A percentile compares a stretch with the other conserved stretches of the same genome.
These are phyloP conservation scores for Calendula officinalis DNA, from an alignment of 129 eudicot genomes.

Conservation along the genomic window DNA sequence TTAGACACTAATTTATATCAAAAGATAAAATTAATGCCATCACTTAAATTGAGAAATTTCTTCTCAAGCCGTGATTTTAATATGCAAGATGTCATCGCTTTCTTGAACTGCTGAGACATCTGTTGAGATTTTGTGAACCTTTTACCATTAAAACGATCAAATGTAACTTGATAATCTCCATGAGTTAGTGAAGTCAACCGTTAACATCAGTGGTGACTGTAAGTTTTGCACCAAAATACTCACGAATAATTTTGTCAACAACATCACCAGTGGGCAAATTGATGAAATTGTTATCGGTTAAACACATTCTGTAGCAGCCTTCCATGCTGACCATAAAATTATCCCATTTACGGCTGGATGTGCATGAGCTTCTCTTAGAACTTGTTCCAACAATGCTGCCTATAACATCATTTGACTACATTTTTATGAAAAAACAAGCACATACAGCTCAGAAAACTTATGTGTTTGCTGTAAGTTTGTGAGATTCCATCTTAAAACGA, in stretches of 20 bases:
- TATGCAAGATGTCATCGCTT: slow-evolving; percentile 4
- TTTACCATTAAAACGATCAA: background rate
- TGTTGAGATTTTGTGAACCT: background rate
- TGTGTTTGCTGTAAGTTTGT: no score
- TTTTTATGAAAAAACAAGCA: background rate
- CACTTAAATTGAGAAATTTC: background rate
- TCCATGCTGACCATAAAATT: slow-evolving; percentile 54
- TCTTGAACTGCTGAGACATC: slow-evolving; percentile 12
- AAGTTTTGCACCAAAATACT: slow-evolving; percentile 2
- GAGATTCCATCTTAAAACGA: no score
- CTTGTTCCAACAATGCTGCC: slow-evolving; percentile 42
- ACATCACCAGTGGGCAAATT: slow-evolving; percentile 53
- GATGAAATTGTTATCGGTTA: slow-evolving; percentile 49
- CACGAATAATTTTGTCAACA: slow-evolving; percentile 40
- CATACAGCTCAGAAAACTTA: no score
- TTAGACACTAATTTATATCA: no score
- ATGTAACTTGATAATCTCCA: slow-evolving; percentile 53
- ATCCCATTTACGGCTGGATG: slow-evolving; percentile 66
- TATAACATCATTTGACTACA: slow-evolving; percentile 11
- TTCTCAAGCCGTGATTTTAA: slow-evolving; percentile 24
- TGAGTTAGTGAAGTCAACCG: slow-evolving; percentile 52
- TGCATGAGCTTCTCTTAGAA: slow-evolving; percentile 49
- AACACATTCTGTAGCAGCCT: slow-evolving; percentile 45
- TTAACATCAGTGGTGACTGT: slow-evolving; percentile 38
- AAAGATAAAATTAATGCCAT: background rate